Conservation (phyloP, 169 alveolate genomes). For the Neospora caninum region DNA sequence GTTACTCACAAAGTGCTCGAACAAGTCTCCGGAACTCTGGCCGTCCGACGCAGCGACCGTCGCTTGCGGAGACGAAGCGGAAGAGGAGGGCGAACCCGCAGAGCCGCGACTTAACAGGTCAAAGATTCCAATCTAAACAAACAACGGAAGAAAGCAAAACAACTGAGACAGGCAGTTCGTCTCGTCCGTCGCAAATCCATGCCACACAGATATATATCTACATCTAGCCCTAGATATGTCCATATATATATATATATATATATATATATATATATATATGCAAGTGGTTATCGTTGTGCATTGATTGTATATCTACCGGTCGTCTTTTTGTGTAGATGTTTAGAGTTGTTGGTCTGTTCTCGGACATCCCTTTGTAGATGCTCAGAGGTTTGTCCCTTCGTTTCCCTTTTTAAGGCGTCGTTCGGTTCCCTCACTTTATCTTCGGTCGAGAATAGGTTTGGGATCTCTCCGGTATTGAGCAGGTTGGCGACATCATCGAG, state of each 20-base stretch:
- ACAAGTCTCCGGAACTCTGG: constrained; percentile 55
- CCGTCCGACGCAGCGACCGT: background rate
- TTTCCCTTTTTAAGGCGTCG: no score
- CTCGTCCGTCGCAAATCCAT: background rate
- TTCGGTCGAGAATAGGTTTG: constrained; percentile 87
- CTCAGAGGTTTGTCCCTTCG: background rate
- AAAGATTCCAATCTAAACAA: background rate
- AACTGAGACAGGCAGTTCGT: background rate
- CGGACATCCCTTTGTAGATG: no score
- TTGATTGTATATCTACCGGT: no score
- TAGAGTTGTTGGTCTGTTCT: no score
- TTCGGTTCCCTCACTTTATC: constrained; percentile 76
- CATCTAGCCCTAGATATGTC: background rate
- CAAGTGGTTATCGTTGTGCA: no score
- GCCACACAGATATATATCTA: background rate
- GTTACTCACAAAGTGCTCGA: constrained; percentile 82
- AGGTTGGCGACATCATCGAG: constrained; percentile 91
- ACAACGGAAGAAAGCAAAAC: background rate
- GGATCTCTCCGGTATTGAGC: constrained; percentile 93
- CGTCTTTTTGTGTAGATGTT: no score
- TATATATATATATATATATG: no score
- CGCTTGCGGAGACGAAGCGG: background rate
- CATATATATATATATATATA: background rate
- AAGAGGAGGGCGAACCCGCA: background rate
- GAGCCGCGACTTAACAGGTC: constrained; percentile 24